These are phyloP conservation scores for Trichoderma hamatum DNA, from an alignment of 2,329 filamentous ascomycete genomes.

Conservation along the genomic window DNA sequence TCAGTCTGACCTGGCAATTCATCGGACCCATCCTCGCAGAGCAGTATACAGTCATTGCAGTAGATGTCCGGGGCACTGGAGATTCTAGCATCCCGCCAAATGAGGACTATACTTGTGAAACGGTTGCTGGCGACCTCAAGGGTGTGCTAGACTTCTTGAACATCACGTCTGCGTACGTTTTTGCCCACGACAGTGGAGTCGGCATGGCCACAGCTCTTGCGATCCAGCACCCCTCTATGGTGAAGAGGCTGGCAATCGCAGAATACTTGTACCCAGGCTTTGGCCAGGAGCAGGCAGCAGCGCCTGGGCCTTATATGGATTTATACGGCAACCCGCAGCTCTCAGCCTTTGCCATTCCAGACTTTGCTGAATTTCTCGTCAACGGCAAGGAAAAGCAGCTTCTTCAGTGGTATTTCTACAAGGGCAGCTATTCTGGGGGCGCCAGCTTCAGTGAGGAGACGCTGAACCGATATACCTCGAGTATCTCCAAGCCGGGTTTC, in stretches of 20 bases:
- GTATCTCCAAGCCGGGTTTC: slow-evolving; percentile 50
- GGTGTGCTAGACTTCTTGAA: background rate
- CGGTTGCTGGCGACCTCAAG: slow-evolving; percentile 40
- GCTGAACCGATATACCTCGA: slow-evolving; percentile 43
- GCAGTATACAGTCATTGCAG: slow-evolving; percentile 49
- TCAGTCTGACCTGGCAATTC: slow-evolving; percentile 43
- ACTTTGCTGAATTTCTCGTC: slow-evolving; percentile 52
- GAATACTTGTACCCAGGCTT: slow-evolving; percentile 49
- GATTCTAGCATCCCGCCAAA: background rate
- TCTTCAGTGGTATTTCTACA: slow-evolving; percentile 51
- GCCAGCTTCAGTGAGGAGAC: slow-evolving; percentile 44
- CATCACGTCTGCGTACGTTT: slow-evolving; percentile 46
- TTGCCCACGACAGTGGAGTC: slow-evolving; percentile 51
- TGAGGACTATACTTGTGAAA: background rate
- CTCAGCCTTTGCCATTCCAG: slow-evolving; percentile 51
- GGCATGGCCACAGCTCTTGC: slow-evolving; percentile 48
- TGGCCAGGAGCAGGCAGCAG: slow-evolving; percentile 41
- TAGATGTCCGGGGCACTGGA: slow-evolving; percentile 47
- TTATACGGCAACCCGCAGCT: slow-evolving; percentile 48
- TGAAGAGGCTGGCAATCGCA: slow-evolving; percentile 41
- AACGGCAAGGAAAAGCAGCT: slow-evolving; percentile 46
- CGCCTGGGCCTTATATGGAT: slow-evolving; percentile 42
- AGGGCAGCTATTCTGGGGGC: slow-evolving; percentile 46
- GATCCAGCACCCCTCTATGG: slow-evolving; percentile 39
- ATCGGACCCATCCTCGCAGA: slow-evolving; percentile 46